Evolutionary conservation across 1,284 basidiomycete species (phyloP).

Genomic region (Ganoderma meredithae): DNA sequence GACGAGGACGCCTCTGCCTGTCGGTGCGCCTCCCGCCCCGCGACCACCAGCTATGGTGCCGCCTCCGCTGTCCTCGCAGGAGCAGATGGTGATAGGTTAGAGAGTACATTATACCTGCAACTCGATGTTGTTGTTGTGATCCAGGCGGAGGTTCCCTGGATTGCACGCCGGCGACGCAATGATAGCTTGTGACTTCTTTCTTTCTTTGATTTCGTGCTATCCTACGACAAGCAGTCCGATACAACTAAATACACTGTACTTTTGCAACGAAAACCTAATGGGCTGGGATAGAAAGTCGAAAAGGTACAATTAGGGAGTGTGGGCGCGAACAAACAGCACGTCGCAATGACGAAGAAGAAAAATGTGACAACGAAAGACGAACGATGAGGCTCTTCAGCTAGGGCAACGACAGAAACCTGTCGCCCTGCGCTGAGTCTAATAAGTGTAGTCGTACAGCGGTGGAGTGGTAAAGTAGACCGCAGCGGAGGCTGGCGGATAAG

Average conservation of each 20-base stretch:
- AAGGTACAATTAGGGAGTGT: not conserved
- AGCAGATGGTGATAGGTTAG: conserved; percentile 41
- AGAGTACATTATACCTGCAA: not conserved
- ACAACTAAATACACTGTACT: conserved; percentile 33
- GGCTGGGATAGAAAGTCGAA: conserved; percentile 5
- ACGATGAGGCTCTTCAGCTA: not conserved
- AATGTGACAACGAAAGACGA: conserved; percentile 7
- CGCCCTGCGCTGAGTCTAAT: conserved; percentile 3
- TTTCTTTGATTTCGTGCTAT: conserved; percentile 20
- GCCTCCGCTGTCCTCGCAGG: conserved; percentile 36
- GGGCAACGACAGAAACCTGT: not conserved
- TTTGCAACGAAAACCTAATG: conserved; percentile 20
- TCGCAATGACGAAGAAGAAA: not conserved
- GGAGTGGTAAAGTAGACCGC: conserved; percentile 8
- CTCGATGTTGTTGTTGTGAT: not conserved
- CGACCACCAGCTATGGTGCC: conserved; percentile 25
- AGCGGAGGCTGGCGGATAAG: not conserved
- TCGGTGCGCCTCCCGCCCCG: conserved; percentile 67
- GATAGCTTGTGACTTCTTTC: not conserved
- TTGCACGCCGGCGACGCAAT: too few relatives aligned
- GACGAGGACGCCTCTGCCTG: conserved; percentile 69
- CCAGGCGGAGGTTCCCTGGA: not conserved
- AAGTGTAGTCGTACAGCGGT: not conserved
- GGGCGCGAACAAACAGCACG: not conserved
- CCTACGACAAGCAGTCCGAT: conserved; percentile 26